phyloP scores from a whole-genome alignment of 2,329 filamentous ascomycete species.

The Aureobasidium vineae region DNA sequence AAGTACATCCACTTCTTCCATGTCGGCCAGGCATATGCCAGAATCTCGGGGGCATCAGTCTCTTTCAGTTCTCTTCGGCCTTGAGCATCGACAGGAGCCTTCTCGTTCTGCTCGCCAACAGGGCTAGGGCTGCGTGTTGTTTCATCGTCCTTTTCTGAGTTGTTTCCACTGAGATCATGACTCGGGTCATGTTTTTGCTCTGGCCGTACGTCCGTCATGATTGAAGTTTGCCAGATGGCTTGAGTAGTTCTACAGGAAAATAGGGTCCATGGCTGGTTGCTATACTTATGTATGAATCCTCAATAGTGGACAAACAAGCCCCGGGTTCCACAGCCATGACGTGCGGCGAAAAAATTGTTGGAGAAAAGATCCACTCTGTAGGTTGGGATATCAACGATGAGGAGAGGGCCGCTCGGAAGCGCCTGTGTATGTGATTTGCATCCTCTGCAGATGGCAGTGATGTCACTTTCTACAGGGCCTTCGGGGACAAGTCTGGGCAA shows the following conservation, averaged over 20 bases:
- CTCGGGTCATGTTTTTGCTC: neutral
- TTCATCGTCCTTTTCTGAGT: slow-evolving; percentile 24
- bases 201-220: slow-evolving; percentile 25
- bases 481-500: slow-evolving; percentile 1
- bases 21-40: slow-evolving; percentile 46
- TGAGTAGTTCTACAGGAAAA: neutral
- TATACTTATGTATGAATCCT: slow-evolving; percentile 15
- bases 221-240: neutral
- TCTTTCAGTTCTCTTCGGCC: slow-evolving; percentile 31
- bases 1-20: slow-evolving; percentile 52
- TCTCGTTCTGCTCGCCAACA: slow-evolving; percentile 26
- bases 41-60: slow-evolving; percentile 36
- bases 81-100: slow-evolving; percentile 22
- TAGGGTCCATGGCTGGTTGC: neutral
- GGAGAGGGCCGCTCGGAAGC: slow-evolving; percentile 17
- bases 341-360: slow-evolving; percentile 15
- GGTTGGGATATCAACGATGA: slow-evolving; percentile 25
- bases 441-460: slow-evolving; percentile 10
- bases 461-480: slow-evolving; percentile 5
- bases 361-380: slow-evolving; percentile 15
- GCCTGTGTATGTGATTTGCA: neutral
- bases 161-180: slow-evolving; percentile 10
- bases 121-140: slow-evolving; percentile 18
- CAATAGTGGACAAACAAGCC: slow-evolving; percentile 4
- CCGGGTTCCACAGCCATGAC: slow-evolving; percentile 24